These are phyloP conservation scores for Fulvia fulva DNA, from an alignment of 2,329 filamentous ascomycete species.

Conservation along the genomic window DNA sequence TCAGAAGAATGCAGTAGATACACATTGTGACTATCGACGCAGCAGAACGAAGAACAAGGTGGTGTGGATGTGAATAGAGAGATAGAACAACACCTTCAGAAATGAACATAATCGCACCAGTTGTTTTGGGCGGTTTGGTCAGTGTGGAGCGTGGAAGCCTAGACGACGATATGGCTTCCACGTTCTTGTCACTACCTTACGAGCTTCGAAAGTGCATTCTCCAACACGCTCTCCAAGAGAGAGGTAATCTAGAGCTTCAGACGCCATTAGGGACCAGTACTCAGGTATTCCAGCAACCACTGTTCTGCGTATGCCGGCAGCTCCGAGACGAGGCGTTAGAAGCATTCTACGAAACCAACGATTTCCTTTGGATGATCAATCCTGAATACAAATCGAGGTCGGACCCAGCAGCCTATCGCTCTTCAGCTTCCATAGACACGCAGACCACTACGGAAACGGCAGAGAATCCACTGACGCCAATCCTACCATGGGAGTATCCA, in stretches of 20 bases:
- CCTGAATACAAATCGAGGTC: conserved; percentile 12
- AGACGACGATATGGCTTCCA: neutral
- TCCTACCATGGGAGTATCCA: conserved; percentile 23
- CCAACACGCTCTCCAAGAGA: conserved; percentile 10
- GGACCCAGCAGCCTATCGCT: conserved; percentile 9
- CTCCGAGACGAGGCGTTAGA: conserved; percentile 20
- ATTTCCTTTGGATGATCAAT: conserved; percentile 25
- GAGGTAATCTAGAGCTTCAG: conserved; percentile 21
- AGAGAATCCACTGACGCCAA: conserved; percentile 8
- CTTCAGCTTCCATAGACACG: neutral
- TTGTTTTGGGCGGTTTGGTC: too few relatives aligned
- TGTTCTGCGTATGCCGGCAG: conserved; percentile 16
- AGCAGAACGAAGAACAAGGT: too few relatives aligned
- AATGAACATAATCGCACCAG: too few relatives aligned
- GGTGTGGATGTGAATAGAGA: too few relatives aligned
- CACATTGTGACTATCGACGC: too few relatives aligned
- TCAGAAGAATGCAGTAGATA: too few relatives aligned
- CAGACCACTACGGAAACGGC: neutral
- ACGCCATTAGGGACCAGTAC: conserved; percentile 22
- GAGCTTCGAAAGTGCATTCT: conserved; percentile 23
- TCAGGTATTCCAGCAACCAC: conserved; percentile 14
- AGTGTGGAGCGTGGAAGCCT: too few relatives aligned
- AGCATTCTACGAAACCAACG: conserved; percentile 23
- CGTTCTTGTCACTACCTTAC: conserved; percentile 15
- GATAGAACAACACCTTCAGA: too few relatives aligned